These are phyloP conservation scores for Scopulariopsis brevicaulis DNA, from an alignment of 2,329 filamentous ascomycete species.

Conservation along the genomic window DNA sequence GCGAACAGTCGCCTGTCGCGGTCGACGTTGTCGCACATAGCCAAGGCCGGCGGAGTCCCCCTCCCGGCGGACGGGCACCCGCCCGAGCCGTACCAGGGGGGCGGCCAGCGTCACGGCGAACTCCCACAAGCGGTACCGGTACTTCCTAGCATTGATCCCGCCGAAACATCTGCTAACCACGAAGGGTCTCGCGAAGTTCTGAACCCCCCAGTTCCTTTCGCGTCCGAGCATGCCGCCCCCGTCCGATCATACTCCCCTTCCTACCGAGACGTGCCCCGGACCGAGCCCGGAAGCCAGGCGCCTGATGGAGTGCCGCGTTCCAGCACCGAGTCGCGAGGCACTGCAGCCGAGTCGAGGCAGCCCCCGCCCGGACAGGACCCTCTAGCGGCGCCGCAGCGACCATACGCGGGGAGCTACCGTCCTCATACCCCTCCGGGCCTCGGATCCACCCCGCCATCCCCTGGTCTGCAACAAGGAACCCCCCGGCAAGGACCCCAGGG, in stretches of 20 bases:
- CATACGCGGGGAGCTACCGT: conserved; percentile 1
- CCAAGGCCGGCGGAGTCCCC: conserved; percentile 31
- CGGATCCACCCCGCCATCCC: background rate
- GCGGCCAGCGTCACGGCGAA: conserved; percentile 17
- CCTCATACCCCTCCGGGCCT: background rate
- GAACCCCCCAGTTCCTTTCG: conserved; percentile 21
- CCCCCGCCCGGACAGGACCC: background rate
- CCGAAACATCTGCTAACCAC: conserved; percentile 42
- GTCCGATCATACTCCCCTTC: background rate
- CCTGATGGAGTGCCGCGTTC: background rate
- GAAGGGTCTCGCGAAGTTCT: conserved; percentile 42
- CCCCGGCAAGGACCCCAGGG: conserved; percentile 5
- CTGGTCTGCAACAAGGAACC: background rate
- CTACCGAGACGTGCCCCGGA: background rate
- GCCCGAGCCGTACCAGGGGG: background rate
- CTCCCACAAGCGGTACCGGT: conserved; percentile 38
- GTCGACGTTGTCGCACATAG: conserved; percentile 70
- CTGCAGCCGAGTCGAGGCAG: background rate
- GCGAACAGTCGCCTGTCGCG: conserved; percentile 77
- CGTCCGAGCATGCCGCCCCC: conserved; percentile 3
- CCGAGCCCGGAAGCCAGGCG: background rate
- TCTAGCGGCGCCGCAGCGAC: background rate
- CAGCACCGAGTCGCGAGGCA: background rate
- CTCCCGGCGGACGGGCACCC: background rate
- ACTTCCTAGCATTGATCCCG: conserved; percentile 36